phyloP scores from a whole-genome alignment of 2,329 filamentous ascomycete species.

The Penicillium sp. region DNA sequence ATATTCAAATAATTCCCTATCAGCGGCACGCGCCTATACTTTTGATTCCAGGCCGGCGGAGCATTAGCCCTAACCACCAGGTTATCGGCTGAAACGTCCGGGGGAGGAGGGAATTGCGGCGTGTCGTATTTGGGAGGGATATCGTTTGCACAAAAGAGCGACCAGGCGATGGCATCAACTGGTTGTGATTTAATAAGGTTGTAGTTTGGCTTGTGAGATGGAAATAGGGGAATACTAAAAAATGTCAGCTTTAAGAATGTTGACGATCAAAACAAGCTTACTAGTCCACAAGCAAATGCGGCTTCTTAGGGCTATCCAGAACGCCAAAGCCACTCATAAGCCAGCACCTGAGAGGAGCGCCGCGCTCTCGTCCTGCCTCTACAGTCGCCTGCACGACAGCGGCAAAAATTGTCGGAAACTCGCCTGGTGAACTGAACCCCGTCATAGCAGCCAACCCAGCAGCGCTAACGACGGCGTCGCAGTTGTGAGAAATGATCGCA shows the following conservation, averaged over 20 bases:
- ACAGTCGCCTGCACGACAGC: slow-evolving; percentile 19
- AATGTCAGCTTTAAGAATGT: neutral
- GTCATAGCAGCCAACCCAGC: slow-evolving; percentile 21
- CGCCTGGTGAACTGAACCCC: slow-evolving; percentile 10
- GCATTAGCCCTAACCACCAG: slow-evolving; percentile 14
- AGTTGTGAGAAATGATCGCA: slow-evolving; percentile 19
- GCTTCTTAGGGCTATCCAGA: slow-evolving; percentile 19
- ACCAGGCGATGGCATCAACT: slow-evolving; percentile 19
- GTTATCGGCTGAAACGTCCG: slow-evolving; percentile 18
- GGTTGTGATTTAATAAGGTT: slow-evolving; percentile 18
- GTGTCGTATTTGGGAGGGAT: slow-evolving; percentile 18
- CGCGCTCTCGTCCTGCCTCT: slow-evolving; percentile 19
- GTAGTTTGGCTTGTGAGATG: slow-evolving; percentile 20
- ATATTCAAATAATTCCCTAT: slow-evolving; percentile 17
- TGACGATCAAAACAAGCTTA: slow-evolving; percentile 4
- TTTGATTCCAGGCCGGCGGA: slow-evolving; percentile 14
- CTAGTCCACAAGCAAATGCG: slow-evolving; percentile 20
- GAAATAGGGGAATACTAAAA: slow-evolving; percentile 19
- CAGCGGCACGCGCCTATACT: slow-evolving; percentile 10
- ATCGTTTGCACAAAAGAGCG: slow-evolving; percentile 20
- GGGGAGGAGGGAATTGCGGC: slow-evolving; percentile 16
- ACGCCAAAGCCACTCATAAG: slow-evolving; percentile 20
- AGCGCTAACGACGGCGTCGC: slow-evolving; percentile 24
- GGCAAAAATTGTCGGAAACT: slow-evolving; percentile 20
- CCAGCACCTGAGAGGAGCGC: slow-evolving; percentile 20